Evolutionary conservation across 2,329 filamentous ascomycete genomes (phyloP), one percentile per base, ranked within the genome.

Genomic region (Cercospora brassicicola): DNA sequence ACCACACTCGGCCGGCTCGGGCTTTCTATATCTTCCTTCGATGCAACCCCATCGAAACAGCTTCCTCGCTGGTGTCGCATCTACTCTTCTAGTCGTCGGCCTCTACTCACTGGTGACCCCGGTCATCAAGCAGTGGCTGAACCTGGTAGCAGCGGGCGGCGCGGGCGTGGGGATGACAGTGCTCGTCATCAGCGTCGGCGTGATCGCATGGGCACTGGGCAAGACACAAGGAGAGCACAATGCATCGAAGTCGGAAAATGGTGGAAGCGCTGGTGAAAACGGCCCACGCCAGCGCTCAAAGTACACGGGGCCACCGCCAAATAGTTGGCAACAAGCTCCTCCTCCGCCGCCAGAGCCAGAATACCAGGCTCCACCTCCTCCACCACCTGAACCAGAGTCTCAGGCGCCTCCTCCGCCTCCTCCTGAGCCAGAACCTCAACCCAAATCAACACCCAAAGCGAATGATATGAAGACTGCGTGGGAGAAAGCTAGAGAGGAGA

Each of bases 11-110:
- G 87, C 94, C 6, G 94, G 94, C 63, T 88, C 89, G 0, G 94
- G 94, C 36, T 97, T 97, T 80, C 84, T 98, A 30, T 97, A 98
- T 79, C 87, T 98, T n/a, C 94, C 94, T 0, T 97, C 94, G 0
- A 81, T 98, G 69, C 87, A 90, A 76, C 91, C 92, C 20, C 92
- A 95, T 76, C 86, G 90, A 76, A 97, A 97, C 80, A 96, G 92
- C 81, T 98, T 97, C 79, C 86, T 93, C 23, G 93, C 94, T 3
- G 94, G 94, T 30, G 93, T 93, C 74, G 91, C 89, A 48, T 90
- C 88, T 68, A 93, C 92, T 2, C 81, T 97, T 36, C 83, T 92
- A 45, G 82, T 89, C 9, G 89, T 95, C 15, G 86, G 89, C 2
- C 76, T 96, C n/a, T 92, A 89, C 80, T 87, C 90, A 69, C 87